Evolutionary conservation across 495 filamentous ascomycete species (phyloP), one percentile per base, ranked within the genome.

Genomic region (Lepidopterella palustris): DNA sequence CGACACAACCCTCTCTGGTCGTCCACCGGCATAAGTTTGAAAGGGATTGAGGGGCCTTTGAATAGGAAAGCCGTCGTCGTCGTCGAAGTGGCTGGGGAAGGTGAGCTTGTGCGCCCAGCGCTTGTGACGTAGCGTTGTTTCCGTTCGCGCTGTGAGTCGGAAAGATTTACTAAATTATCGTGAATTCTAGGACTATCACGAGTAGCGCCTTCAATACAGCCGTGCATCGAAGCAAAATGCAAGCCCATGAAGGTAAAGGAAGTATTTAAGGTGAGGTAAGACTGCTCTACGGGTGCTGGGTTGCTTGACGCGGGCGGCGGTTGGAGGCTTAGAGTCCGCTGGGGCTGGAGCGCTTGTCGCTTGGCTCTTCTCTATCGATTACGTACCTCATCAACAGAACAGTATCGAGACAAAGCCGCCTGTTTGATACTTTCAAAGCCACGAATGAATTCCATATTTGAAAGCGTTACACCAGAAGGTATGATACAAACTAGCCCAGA

Each of bases 121-220:
- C 61, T 55, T 63, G 61, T 63, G 61, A 63, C 61, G 61, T 63
- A 63, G 61, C 48, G 32, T 35, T 45, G 20, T 55, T 50, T 9
- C 59, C 27, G 26, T 29, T 13, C 10, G 31, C n/a, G 40, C 20
- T 15, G 21, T 48, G 58, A 25, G 31, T 20, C 18, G 39, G 52
- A 20, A 35, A 39, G 52, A 28, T 40, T 28, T 31, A 11, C n/a
- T 18, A 42, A 42, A 15, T 42, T 42, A 42, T 42, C 3, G 35
- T 3, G 35, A 11, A 42, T 13, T 2, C 13, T 2, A 2, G 2
- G 10, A 18, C 35, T 3, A 3, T 42, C 18, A 13, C 18, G 35
- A 42, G n/a, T n/a, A n/a, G n/a, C n/a, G n/a, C n/a, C n/a, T n/a
- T n/a, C n/a, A n/a, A n/a, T n/a, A n/a, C n/a, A n/a, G n/a, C n/a